Evolutionary conservation across 1,284 basidiomycete genomes (phyloP).

Genomic region (Ustilago lituana): DNA sequence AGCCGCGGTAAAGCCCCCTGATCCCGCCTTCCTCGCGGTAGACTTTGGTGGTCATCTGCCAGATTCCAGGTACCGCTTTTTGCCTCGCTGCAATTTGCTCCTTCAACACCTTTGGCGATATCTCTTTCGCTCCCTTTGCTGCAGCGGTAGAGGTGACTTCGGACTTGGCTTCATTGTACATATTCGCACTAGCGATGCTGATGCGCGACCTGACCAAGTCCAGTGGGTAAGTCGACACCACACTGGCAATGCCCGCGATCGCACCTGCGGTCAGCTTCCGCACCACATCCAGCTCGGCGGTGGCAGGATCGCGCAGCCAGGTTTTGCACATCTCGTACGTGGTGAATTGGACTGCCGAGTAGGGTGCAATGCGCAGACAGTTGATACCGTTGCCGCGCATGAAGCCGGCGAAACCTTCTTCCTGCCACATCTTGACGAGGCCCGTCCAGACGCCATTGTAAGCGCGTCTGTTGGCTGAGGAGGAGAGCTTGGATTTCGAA

Average conservation of each 20-base stretch:
- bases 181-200: slow-evolving; percentile 76
- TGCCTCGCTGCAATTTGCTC: slow-evolving; percentile 31
- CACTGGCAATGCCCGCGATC: slow-evolving; percentile 87
- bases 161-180: slow-evolving; percentile 56
- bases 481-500: slow-evolving; percentile 1
- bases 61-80: slow-evolving; percentile 74
- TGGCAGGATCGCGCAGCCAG: slow-evolving; percentile 31
- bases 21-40: slow-evolving; percentile 89
- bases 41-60: slow-evolving; percentile 88
- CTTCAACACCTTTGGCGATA: slow-evolving; percentile 22
- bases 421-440: slow-evolving; percentile 78
- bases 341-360: slow-evolving; percentile 89
- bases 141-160: neutral
- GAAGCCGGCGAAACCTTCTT: slow-evolving; percentile 89
- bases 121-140: neutral
- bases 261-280: slow-evolving; percentile 84
- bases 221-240: slow-evolving; percentile 89
- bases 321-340: slow-evolving; percentile 86
- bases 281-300: slow-evolving; percentile 80
- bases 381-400: slow-evolving; percentile 89
- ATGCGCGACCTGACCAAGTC: slow-evolving; percentile 91
- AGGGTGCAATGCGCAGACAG: slow-evolving; percentile 82
- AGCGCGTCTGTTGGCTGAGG: slow-evolving; percentile 38
- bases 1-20: slow-evolving; percentile 84
- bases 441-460: slow-evolving; percentile 63